These are phyloP conservation scores for Zymoseptoria tritici DNA, from an alignment of 2,329 filamentous ascomycete genomes.

Conservation along the genomic window DNA sequence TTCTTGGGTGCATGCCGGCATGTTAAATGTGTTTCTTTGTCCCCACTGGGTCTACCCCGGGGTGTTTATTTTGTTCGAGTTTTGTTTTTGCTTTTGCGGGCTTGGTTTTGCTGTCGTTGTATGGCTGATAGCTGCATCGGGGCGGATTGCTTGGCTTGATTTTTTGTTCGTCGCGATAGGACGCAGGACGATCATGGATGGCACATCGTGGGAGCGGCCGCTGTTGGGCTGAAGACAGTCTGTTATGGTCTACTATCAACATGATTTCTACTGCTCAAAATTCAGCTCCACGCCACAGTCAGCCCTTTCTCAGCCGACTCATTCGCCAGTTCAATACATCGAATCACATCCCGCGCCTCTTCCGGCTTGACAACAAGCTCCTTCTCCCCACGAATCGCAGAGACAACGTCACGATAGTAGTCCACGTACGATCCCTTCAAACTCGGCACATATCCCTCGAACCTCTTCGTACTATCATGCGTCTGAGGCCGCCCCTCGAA, in stretches of 20 bases:
- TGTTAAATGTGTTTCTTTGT: not conserved
- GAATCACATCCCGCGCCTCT: constrained; percentile 34
- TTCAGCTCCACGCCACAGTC: constrained; percentile 22
- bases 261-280: no score
- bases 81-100: not conserved
- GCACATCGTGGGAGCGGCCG: no score
- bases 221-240: no score
- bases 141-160: no score
- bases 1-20: no score
- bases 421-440: constrained; percentile 35
- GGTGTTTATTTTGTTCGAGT: not conserved
- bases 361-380: constrained; percentile 36
- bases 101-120: not conserved
- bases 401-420: constrained; percentile 37
- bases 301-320: constrained; percentile 32
- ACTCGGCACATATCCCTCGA: constrained; percentile 25
- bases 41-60: not conserved
- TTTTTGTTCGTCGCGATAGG: no score
- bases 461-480: constrained; percentile 18
- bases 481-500: constrained; percentile 29
- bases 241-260: no score
- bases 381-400: constrained; percentile 34
- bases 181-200: no score
- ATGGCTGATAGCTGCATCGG: no score
- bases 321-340: constrained; percentile 38